Evolutionary conservation across 108 stramenopile species (phyloP).

Genomic region (Stephanodiscus minutulus): DNA sequence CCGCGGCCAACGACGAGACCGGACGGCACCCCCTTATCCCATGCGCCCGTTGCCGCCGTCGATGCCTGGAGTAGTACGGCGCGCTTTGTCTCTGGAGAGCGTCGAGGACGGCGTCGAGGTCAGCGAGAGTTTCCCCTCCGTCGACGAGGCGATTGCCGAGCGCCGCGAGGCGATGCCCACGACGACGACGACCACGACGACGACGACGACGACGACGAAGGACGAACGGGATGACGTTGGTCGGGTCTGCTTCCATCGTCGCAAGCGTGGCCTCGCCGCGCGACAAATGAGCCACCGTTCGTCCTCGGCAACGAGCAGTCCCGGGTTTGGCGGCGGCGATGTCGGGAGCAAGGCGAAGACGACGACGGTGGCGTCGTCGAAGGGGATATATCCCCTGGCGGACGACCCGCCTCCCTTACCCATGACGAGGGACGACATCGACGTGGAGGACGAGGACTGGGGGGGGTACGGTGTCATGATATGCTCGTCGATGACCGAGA

Average conservation of each 20-base stretch:
- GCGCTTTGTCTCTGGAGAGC: background rate
- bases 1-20: no score
- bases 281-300: no score
- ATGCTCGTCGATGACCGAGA: slow-evolving; percentile 26
- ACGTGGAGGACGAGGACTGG: background rate
- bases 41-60: background rate
- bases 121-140: background rate
- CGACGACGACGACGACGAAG: no score
- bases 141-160: background rate
- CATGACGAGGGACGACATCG: background rate
- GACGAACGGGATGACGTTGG: no score
- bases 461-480: slow-evolving; percentile 27
- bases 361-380: background rate
- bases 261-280: background rate
- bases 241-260: background rate
- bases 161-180: background rate
- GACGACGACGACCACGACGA: no score
- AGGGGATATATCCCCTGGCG: slow-evolving; percentile 5
- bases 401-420: slow-evolving; percentile 28
- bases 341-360: background rate
- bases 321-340: no score
- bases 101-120: background rate
- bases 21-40: slow-evolving; percentile 4
- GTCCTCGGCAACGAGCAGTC: background rate
- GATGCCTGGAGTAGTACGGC: background rate